Conservation (phyloP, 257 asterid species). For the Paraleonurus japonicus region DNA sequence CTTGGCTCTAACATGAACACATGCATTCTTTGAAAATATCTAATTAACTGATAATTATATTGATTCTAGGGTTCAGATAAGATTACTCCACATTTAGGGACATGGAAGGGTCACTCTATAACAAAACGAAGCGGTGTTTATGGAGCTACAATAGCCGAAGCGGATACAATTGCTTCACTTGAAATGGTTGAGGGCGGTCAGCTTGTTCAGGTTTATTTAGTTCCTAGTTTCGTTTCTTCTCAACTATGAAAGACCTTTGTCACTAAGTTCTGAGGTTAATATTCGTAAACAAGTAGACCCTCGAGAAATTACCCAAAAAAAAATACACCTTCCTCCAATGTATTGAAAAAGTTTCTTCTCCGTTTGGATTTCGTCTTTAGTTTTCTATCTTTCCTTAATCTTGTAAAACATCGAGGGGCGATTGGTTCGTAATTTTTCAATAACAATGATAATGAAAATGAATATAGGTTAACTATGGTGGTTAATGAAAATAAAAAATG, state of each 20-base stretch:
- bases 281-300: neutral
- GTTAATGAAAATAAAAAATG: no score
- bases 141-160: slow-evolving; percentile 83
- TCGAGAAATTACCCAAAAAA: neutral
- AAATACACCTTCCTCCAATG: neutral
- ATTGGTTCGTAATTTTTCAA: no score
- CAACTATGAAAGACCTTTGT: neutral
- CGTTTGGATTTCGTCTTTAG: neutral
- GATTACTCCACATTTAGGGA: slow-evolving; percentile 67
- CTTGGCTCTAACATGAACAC: slow-evolving; percentile 3
- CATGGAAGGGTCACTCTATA: slow-evolving; percentile 86
- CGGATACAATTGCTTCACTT: slow-evolving; percentile 63
- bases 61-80: slow-evolving; percentile 58
- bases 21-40: slow-evolving; percentile 10
- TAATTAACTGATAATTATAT: slow-evolving; percentile 22
- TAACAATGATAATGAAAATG: no score
- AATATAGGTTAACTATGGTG: no score
- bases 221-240: neutral
- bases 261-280: neutral
- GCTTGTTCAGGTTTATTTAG: slow-evolving; percentile 64
- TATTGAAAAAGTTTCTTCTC: neutral
- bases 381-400: neutral
- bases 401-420: neutral
- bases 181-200: slow-evolving; percentile 66
- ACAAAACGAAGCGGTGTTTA: slow-evolving; percentile 95